phyloP scores from a whole-genome alignment of 148 eudicot genomes.

The Chenopodium suecicum region DNA sequence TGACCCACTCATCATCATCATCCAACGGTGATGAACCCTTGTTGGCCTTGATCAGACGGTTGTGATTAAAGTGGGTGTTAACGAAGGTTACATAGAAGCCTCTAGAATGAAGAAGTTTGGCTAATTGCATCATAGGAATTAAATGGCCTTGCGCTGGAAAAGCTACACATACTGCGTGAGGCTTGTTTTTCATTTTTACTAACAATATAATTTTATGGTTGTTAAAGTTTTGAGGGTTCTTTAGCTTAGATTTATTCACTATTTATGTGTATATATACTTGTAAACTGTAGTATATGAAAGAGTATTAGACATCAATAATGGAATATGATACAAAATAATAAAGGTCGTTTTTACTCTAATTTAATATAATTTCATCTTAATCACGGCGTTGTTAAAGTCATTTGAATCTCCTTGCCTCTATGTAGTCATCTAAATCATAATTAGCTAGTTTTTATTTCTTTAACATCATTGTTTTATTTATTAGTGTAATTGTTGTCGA shows the following conservation, averaged over 20 bases:
- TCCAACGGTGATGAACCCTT: slow-evolving; percentile 4
- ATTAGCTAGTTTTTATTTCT: too few relatives aligned
- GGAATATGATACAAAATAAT: too few relatives aligned
- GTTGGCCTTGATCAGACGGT: slow-evolving; percentile 22
- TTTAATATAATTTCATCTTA: too few relatives aligned
- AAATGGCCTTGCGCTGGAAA: slow-evolving; percentile 42
- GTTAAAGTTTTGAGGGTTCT: background rate
- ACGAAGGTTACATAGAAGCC: slow-evolving; percentile 39
- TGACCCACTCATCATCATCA: background rate
- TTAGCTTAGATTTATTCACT: background rate
- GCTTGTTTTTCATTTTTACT: background rate
- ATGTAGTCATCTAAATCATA: too few relatives aligned
- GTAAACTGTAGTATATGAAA: background rate
- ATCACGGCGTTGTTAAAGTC: too few relatives aligned
- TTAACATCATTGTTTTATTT: too few relatives aligned
- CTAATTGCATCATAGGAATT: slow-evolving; percentile 36
- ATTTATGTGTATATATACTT: too few relatives aligned
- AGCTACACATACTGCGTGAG: slow-evolving; percentile 31
- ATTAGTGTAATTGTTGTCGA: background rate
- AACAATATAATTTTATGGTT: background rate
- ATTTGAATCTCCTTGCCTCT: too few relatives aligned
- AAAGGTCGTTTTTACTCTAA: too few relatives aligned
- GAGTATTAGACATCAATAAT: background rate
- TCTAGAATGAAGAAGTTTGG: slow-evolving; percentile 37
- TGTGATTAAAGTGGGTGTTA: slow-evolving; percentile 34